Conservation (phyloP, 2,329 filamentous ascomycete genomes). For the Epichloe scottii region DNA sequence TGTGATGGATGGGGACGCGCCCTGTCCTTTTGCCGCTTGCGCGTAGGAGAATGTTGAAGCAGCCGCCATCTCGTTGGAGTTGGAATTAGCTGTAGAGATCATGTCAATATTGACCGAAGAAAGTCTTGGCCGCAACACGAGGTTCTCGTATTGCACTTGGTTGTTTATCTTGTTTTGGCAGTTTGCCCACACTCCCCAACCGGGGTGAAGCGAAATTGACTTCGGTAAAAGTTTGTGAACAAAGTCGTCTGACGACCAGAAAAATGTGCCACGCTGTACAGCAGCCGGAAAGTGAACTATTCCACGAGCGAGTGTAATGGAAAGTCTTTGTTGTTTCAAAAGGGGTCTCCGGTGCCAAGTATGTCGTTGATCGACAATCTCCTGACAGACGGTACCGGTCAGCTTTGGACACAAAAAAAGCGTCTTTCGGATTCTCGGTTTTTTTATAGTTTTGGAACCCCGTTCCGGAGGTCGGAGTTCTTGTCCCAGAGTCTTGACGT, state of each 20-base stretch:
- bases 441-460: neutral
- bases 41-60: constrained; percentile 76
- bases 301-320: neutral
- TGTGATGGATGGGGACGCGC: constrained; percentile 23
- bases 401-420: neutral
- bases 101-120: constrained; percentile 3
- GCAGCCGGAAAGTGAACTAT: neutral
- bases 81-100: constrained; percentile 16
- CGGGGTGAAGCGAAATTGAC: constrained; percentile 6
- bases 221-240: neutral
- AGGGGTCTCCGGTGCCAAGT: neutral
- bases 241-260: constrained; percentile 1
- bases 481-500: neutral
- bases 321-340: neutral
- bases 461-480: neutral
- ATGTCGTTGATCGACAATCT: neutral
- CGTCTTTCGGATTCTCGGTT: neutral
- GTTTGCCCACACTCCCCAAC: constrained; percentile 9
- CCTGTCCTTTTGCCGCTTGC: constrained; percentile 79
- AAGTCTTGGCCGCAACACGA: neutral
- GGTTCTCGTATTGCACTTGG: constrained; percentile 2
- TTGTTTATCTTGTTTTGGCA: neutral
- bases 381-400: neutral
- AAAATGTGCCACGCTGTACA: neutral
- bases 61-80: constrained; percentile 34